Base-by-base conservation (phyloP, 2,329 filamentous ascomycete genomes). In the Tolypocladium ophioglossoides region DNA sequence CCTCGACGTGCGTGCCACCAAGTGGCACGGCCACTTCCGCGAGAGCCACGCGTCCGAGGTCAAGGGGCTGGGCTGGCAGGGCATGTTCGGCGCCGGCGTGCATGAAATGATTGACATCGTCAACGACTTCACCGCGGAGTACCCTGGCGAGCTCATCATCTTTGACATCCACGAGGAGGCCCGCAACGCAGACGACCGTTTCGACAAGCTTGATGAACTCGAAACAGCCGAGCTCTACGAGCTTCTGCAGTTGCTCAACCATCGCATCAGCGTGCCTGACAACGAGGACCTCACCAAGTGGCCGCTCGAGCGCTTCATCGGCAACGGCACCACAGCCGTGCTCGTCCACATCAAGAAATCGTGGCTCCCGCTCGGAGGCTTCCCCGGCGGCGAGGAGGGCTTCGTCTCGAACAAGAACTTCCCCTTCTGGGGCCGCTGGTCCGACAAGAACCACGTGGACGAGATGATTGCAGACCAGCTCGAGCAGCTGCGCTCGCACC, bases 81-180 rank as follows among this genome's bases (percentile, higher is more conserved):
- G 67, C 44, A 52, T 57, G 27, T 20, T 60, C 6, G 66, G 66
- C 9, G 60, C 62, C 24, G 48, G n/a, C 4, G 46, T 69, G 39
- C 35, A 59, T 12, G 61, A 62, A n/a, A 66, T 70, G 59, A 56
- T 68, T 14, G 49, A 58, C 5, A 54, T 57, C 3, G 57, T 68
- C 54, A 69, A 68, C 55, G 32, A 55, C 4, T 70, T 68, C 57
- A 66, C 63, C 49, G 34, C 54, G 0, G 41, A 62, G 7, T 48
- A 60, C 24, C 67, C 67, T 3, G 68, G 68, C 12, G 68, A 70
- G 56, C 59, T 70, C 48, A 60, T 66, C 60, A 68, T 70, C 53
- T 60, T 61, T 54, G 68, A 70, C 50, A 54, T 70, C 14, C 58
- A 66, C 38, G 6, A 9, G 2, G 57, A 61, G 2, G 52, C 51